These are phyloP conservation scores for Stephanodiscus triporus DNA, from an alignment of 108 stramenopile genomes.

Conservation along the genomic window DNA sequence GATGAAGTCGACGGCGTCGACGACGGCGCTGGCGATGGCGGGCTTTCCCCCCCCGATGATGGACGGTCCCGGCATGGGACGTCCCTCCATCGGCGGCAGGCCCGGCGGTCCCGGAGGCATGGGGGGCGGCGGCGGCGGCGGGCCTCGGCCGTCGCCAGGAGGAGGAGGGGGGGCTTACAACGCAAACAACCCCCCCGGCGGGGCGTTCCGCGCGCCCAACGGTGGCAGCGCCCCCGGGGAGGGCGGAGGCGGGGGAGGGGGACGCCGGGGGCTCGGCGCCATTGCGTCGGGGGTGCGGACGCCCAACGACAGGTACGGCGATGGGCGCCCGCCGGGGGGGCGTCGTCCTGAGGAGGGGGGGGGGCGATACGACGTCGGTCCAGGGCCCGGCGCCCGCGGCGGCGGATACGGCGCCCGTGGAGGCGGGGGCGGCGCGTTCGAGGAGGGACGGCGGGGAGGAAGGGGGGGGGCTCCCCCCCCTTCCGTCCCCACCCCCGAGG, in stretches of 20 bases:
- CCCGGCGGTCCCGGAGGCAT: too few species aligned
- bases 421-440: background rate
- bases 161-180: conserved; percentile 27
- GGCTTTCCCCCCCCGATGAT: conserved; percentile 8
- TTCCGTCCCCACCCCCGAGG: background rate
- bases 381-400: background rate
- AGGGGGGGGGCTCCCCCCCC: background rate
- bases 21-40: background rate
- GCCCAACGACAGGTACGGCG: conserved; percentile 25
- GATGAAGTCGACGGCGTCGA: background rate
- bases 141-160: background rate
- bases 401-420: background rate
- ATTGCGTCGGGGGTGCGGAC: conserved; percentile 40
- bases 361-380: background rate
- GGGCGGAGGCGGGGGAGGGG: conserved; percentile 15
- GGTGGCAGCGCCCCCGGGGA: conserved; percentile 37
- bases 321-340: background rate
- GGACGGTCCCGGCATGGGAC: conserved; percentile 4
- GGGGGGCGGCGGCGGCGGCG: conserved; percentile 4
- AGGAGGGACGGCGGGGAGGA: too few species aligned
- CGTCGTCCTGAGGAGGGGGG: conserved; percentile 1
- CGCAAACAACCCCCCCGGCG: conserved; percentile 42
- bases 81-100: background rate
- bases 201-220: conserved; percentile 32
- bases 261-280: conserved; percentile 26